Evolutionary conservation across 352 stramenopile genomes (phyloP).

Genomic region (Phytophthora citrophthora): DNA sequence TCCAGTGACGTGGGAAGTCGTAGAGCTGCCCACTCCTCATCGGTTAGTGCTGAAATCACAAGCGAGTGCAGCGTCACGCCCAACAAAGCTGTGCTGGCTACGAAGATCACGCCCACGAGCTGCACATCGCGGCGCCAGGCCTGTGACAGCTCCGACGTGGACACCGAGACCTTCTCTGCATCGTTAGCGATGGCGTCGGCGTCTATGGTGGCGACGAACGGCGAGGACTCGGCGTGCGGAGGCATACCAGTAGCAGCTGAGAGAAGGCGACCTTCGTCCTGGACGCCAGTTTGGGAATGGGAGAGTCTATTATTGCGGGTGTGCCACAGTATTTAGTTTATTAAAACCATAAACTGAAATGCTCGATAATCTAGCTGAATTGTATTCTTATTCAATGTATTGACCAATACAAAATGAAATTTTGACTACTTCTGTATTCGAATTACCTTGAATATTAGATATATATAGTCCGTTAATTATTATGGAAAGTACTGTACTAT

Average conservation of each 20-base stretch:
- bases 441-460: too few relatives aligned
- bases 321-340: too few relatives aligned
- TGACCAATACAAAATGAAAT: too few relatives aligned
- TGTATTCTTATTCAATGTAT: not conserved
- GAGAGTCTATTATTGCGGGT: constrained; percentile 5
- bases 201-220: constrained; percentile 13
- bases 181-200: constrained; percentile 11
- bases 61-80: constrained; percentile 55
- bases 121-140: constrained; percentile 64
- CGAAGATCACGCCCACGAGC: constrained; percentile 52
- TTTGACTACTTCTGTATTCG: not conserved
- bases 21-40: constrained; percentile 59
- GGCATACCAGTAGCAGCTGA: constrained; percentile 3
- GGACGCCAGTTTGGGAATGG: constrained; percentile 24
- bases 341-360: too few relatives aligned
- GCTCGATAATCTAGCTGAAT: too few relatives aligned
- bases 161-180: constrained; percentile 3
- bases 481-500: not conserved
- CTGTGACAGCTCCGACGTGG: not conserved
- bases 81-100: constrained; percentile 42
- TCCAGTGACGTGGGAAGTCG: constrained; percentile 67
- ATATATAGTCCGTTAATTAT: too few relatives aligned
- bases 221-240: constrained; percentile 20
- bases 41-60: constrained; percentile 58
- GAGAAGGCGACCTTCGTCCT: not conserved